Percentiles rank a stretch among this genome's conserved stretches.
Evolutionary conservation across 148 eudicot species (phyloP).

Genomic region (Cornus controversa): DNA sequence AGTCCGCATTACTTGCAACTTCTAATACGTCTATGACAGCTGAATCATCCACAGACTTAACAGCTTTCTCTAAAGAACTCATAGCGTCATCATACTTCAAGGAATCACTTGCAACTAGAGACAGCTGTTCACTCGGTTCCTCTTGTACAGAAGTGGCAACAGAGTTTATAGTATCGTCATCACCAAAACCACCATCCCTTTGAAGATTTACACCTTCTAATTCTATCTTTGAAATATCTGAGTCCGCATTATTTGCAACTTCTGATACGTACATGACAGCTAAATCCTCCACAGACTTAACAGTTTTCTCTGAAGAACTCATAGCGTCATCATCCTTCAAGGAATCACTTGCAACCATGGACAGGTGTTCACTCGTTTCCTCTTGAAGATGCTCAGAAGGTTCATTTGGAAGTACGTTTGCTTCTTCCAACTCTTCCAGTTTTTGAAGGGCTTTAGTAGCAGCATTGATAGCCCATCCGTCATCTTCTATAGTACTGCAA

Average conservation of each 20-base stretch:
- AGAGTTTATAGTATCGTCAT: neutral
- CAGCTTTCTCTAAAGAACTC: neutral
- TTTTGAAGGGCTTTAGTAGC: slow-evolving; percentile 32
- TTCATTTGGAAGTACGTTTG: slow-evolving; percentile 8
- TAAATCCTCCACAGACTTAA: neutral
- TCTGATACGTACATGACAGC: neutral
- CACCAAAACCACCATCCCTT: neutral
- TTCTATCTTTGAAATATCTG: neutral
- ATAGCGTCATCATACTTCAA: slow-evolving; percentile 1
- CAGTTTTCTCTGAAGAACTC: slow-evolving; percentile 1
- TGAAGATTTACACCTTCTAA: neutral
- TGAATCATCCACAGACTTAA: neutral
- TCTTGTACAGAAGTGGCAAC: slow-evolving; percentile 1
- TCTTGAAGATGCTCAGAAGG: slow-evolving; percentile 3
- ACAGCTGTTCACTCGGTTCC: neutral
- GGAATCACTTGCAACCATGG: slow-evolving; percentile 4
- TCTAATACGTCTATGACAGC: neutral
- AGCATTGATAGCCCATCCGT: slow-evolving; percentile 29
- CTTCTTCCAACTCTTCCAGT: slow-evolving; percentile 24
- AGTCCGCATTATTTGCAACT: neutral
- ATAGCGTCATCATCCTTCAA: slow-evolving; percentile 3
- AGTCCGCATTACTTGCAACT: neutral
- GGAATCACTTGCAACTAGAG: slow-evolving; percentile 3
- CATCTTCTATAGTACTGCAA: slow-evolving; percentile 25
- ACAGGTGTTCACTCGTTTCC: neutral